Evolutionary conservation across 1,284 basidiomycete genomes (phyloP), one percentile per base, ranked within the genome.

Genomic region (Gastroboletus turbinatus): DNA sequence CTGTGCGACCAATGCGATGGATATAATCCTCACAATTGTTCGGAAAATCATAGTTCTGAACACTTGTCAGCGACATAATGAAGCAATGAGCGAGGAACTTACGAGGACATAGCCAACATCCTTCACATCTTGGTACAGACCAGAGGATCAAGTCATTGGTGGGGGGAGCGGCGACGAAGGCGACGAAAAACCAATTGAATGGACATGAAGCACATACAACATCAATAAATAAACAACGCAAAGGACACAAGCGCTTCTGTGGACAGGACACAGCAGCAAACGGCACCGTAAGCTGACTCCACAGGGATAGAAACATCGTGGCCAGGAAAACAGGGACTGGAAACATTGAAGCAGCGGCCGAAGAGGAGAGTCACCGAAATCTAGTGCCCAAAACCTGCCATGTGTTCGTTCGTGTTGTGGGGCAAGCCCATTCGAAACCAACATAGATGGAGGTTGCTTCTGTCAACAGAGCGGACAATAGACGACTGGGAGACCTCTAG

Each of bases 21-120:
- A 95, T 92, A 72, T 94, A 94, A 74, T 96, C 92, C 78, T 96
- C 94, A 65, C 92, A 94, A 71, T 95, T 95, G 77, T 96, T 97
- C 5, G 96, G 94, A 82, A 97, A 98, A 74, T 97, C 95, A 75
- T 94, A 96, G 79, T 95, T 95, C 90, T 92, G 61, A 65, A 66
- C 57, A 21, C 16, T 50, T 10, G 52, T 73, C 47, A 76, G 66
- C 50, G 32, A 61, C 40, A 16, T 35, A 36, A 63, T 55, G 50
- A 50, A 57, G 42, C 39, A 38, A 46, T 45, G 32, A 30, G 36
- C 44, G 46, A 40, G 54, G 44, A 53, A 84, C 92, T 75, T 68
- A 94, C 92, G 65, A 93, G 89, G 60, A 93, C 92, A 76, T 93
- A 95, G 61, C 90, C 88, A 65, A 96, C 93, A 77, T 96, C 92